Evolutionary conservation across 495 filamentous ascomycete species (phyloP).

Genomic region (Pseudoneurospora amorphoporcata): DNA sequence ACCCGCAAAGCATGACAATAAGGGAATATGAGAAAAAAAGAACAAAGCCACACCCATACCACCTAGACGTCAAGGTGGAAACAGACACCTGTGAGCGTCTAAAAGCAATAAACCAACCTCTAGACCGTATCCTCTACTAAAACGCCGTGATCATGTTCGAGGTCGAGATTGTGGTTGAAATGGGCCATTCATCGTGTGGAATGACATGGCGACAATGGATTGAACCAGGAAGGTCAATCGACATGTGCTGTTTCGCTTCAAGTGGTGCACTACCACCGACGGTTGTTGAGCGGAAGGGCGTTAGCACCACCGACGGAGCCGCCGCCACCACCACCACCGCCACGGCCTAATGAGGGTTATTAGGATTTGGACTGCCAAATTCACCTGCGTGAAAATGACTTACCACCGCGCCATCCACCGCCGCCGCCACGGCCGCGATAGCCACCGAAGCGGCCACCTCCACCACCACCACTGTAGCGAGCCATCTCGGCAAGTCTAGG

Average conservation of each 20-base stretch:
- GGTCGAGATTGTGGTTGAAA: constrained; percentile 1
- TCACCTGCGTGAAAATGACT: constrained; percentile 37
- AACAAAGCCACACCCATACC: not conserved
- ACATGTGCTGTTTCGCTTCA: not conserved
- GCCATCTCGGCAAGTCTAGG: constrained; percentile 92
- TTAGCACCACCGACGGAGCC: constrained; percentile 28
- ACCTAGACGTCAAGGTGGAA: not conserved
- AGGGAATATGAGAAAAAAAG: not conserved
- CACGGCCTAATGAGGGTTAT: constrained; percentile 1
- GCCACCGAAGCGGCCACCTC: constrained; percentile 58
- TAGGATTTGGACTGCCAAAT: not conserved
- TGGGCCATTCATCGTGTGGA: not conserved
- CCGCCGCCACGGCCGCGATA: constrained; percentile 34
- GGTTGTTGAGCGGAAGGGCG: constrained; percentile 34
- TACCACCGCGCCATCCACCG: constrained; percentile 26
- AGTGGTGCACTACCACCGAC: constrained; percentile 32
- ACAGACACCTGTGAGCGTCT: not conserved
- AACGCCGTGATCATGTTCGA: constrained; percentile 14
- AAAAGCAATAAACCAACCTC: constrained; percentile 17
- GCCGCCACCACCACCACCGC: not conserved
- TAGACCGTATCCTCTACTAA: constrained; percentile 15
- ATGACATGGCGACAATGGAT: not conserved
- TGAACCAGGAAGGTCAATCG: not conserved
- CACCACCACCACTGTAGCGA: constrained; percentile 81
- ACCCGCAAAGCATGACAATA: not conserved